Evolutionary conservation across 257 asterid genomes (phyloP), one percentile per base, ranked within the genome.

Genomic region (Fraxinus excelsior): DNA sequence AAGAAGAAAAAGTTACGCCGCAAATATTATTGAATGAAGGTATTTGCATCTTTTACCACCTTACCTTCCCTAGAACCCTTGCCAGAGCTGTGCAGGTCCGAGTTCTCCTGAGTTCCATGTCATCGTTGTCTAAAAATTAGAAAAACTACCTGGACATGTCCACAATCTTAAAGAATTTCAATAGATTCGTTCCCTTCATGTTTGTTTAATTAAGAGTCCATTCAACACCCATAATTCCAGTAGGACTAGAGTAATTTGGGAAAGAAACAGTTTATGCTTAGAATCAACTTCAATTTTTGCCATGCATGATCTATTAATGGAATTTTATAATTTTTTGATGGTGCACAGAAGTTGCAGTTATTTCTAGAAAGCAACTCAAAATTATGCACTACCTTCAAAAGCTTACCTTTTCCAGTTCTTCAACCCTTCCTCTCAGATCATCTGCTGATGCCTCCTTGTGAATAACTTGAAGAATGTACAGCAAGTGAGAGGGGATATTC

Each of bases 401-500:
- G 73, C 76, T 64, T 29, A 91, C 97, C 90, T 84, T 70, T 67
- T 70, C 70, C 64, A 89, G 74, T 69, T 85, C 81, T 26, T 82
- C 87, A 2, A 67, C 87, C 80, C 97, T 85, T 83, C 70, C 81
- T 79, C 88, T 83, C 49, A 91, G 78, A 79, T 83, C 84, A 10
- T 80, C 86, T 10, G 42, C n/a, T 21, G 92, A 79, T 69, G 84
- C 89, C 66, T 88, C 90, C 85, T 80, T 85, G 80, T 89, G 85
- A 80, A 83, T 13, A 40, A 82, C 83, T 80, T 83, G 83, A 73
- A 91, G 85, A 71, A 88, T 73, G 84, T 64, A 74, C 38, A 82
- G 29, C 78, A 91, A 77, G 86, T 91, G 97, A 70, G 87, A 73
- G 13, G 74, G 78, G 25, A 89, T 86, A 76, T 87, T 64, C 80